Conservation (phyloP, 2,329 filamentous ascomycete species). For the Penicillium palitans region DNA sequence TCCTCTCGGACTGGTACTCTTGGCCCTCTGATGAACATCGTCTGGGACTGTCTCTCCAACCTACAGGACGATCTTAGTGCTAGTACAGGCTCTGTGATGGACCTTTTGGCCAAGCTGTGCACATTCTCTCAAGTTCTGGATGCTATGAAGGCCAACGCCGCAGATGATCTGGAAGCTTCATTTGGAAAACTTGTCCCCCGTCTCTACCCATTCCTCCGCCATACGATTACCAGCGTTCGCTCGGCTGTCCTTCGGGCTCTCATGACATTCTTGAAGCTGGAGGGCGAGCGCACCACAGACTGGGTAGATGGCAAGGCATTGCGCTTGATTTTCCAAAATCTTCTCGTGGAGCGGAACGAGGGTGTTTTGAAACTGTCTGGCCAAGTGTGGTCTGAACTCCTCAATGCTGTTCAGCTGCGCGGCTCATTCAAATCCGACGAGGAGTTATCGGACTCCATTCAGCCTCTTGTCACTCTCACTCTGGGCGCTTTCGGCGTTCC, state of each 20-base stretch:
- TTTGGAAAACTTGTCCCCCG: slow-evolving; percentile 91
- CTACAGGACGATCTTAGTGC: slow-evolving; percentile 96
- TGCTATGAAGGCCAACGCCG: slow-evolving; percentile 89
- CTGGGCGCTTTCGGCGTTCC: slow-evolving; percentile 91
- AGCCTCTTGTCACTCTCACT: slow-evolving; percentile 79
- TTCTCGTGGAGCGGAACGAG: slow-evolving; percentile 87
- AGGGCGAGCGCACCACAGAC: slow-evolving; percentile 73
- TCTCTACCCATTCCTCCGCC: slow-evolving; percentile 91
- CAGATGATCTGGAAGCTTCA: slow-evolving; percentile 78
- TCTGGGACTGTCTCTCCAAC: slow-evolving; percentile 96
- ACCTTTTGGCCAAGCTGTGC: slow-evolving; percentile 91
- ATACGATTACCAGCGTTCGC: slow-evolving; percentile 94
- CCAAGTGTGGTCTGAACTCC: slow-evolving; percentile 80
- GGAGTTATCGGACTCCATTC: slow-evolving; percentile 73
- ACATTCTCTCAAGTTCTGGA: slow-evolving; percentile 89
- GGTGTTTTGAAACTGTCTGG: slow-evolving; percentile 78
- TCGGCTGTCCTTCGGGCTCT: slow-evolving; percentile 90
- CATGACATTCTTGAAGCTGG: slow-evolving; percentile 86
- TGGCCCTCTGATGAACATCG: slow-evolving; percentile 82
- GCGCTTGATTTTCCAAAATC: slow-evolving; percentile 88
- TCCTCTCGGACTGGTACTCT: slow-evolving; percentile 75
- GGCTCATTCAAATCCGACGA: slow-evolving; percentile 65
- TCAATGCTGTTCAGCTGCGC: slow-evolving; percentile 64
- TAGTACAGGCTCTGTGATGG: slow-evolving; percentile 98
- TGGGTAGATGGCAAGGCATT: slow-evolving; percentile 92